Base-by-base conservation (phyloP, 2,329 filamentous ascomycete species). In the Bretziella fagacearum region DNA sequence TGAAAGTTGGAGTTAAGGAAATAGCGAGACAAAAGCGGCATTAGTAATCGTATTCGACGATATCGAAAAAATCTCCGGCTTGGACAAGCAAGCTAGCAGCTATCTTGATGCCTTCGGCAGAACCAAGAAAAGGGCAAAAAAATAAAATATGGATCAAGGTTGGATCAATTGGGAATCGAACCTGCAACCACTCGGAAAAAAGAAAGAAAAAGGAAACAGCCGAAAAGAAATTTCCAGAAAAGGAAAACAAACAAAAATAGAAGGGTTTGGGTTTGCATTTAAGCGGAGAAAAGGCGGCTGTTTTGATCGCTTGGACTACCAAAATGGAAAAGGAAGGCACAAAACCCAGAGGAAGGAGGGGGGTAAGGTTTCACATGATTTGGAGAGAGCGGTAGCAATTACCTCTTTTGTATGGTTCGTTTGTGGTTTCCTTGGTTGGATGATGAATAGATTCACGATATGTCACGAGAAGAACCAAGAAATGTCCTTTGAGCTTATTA, bases 201-300 rank as follows among this genome's bases (percentile, higher is more conserved):
- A 39, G 8, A 10, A 25, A 6, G 2, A 15, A 13, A 15, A n/a
- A 15, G 29, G 4, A 15, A 44, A 29, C 6, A 18, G 7, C 17
- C 11, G n/a, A 25, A 46, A 23, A 20, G 35, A 23, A 29, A 20
- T 22, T 39, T 39, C 35, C 18, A 8, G 11, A 22, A 20, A 39
- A 39, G 13, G 18, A 20, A 20, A 33, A 10, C 11, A 33, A 33
- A n/a, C 13, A 25, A 46, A 18, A 35, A n/a, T 20, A 40, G 29
- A 6, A 15, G 20, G n/a, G 10, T n/a, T 11, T 23, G 42, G 42
- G 29, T 6, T 30, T 32, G 32, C 30, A 32, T 44, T 44, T 44
- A 44, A 46, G 25, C 44, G 44, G 32, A 46, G 44, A 39, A 46
- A 23, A 37, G 29, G 44, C 44, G 44, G 44, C 32, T 44, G 42